Percentiles rank a stretch among this genome's conserved stretches.
phyloP scores from a whole-genome alignment of 345 rosid genomes.

The Acer campestre region DNA sequence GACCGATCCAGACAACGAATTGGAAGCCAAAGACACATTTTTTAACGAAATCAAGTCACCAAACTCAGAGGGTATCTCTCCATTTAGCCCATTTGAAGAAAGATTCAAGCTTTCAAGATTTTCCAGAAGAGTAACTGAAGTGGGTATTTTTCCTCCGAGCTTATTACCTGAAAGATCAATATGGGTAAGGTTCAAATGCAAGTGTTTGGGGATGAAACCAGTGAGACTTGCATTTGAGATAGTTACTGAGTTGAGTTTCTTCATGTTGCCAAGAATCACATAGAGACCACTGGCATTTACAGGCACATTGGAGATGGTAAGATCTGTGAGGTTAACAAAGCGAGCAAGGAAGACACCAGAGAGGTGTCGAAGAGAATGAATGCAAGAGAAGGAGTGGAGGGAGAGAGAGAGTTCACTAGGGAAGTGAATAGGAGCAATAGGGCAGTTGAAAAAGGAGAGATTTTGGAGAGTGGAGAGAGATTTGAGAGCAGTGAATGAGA shows the following conservation, averaged over 20 bases:
- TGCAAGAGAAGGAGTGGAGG: constrained; percentile 63
- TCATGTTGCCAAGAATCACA: constrained; percentile 76
- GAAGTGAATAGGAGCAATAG: constrained; percentile 52
- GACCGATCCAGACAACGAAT: constrained; percentile 77
- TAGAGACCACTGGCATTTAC: constrained; percentile 70
- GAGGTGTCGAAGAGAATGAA: constrained; percentile 63
- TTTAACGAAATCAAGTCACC: constrained; percentile 74
- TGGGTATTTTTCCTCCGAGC: constrained; percentile 73
- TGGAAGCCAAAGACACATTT: constrained; percentile 70
- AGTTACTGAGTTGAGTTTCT: constrained; percentile 55
- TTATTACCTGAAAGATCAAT: constrained; percentile 76
- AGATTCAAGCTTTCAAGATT: constrained; percentile 65
- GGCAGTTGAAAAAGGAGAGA: constrained; percentile 77
- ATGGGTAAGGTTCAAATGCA: constrained; percentile 57
- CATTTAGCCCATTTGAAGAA: constrained; percentile 61
- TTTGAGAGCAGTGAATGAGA: constrained; percentile 69
- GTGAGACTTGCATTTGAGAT: constrained; percentile 70
- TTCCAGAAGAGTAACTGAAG: constrained; percentile 64
- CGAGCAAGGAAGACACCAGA: constrained; percentile 71
- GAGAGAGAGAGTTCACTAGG: constrained; percentile 67
- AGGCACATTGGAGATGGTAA: constrained; percentile 59
- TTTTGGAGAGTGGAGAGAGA: constrained; percentile 74
- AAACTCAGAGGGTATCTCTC: constrained; percentile 61
- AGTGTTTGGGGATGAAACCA: constrained; percentile 59
- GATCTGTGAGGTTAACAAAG: constrained; percentile 76